These are phyloP conservation scores for Xylaria sp. DNA, from an alignment of 2,329 filamentous ascomycete species.

Conservation along the genomic window DNA sequence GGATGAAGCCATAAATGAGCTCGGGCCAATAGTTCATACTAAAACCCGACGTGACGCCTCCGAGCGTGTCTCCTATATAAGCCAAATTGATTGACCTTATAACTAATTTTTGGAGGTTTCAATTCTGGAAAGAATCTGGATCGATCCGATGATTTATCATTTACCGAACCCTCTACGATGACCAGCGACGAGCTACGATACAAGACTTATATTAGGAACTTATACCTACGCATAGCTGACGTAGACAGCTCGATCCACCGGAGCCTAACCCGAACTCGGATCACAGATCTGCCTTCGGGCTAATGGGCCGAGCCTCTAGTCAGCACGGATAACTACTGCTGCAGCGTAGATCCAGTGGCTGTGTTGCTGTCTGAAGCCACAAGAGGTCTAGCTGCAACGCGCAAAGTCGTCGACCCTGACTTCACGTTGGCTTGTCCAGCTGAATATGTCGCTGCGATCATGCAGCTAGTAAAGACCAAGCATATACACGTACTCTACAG, in stretches of 20 bases:
- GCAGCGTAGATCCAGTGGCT: slow-evolving; percentile 24
- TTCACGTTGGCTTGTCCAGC: slow-evolving; percentile 22
- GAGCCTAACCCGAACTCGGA: background rate
- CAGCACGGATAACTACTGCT: background rate
- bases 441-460: slow-evolving; percentile 10
- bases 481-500: background rate
- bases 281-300: slow-evolving; percentile 13
- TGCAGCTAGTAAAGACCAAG: slow-evolving; percentile 3
- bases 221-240: background rate
- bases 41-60: too few species aligned
- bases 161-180: too few species aligned
- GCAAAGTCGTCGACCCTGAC: background rate
- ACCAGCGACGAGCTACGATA: background rate
- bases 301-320: slow-evolving; percentile 15
- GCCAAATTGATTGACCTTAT: background rate
- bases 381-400: slow-evolving; percentile 13
- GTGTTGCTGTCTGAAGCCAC: slow-evolving; percentile 16
- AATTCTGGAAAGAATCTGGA: background rate
- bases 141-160: background rate
- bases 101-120: background rate
- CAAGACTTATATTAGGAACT: too few species aligned
- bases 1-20: too few species aligned
- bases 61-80: too few species aligned
- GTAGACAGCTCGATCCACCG: background rate
- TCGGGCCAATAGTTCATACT: too few species aligned